These are phyloP conservation scores for Sphagnum fallax DNA, from an alignment of 228 moss, liverwort and hornwort species.

Conservation along the genomic window DNA sequence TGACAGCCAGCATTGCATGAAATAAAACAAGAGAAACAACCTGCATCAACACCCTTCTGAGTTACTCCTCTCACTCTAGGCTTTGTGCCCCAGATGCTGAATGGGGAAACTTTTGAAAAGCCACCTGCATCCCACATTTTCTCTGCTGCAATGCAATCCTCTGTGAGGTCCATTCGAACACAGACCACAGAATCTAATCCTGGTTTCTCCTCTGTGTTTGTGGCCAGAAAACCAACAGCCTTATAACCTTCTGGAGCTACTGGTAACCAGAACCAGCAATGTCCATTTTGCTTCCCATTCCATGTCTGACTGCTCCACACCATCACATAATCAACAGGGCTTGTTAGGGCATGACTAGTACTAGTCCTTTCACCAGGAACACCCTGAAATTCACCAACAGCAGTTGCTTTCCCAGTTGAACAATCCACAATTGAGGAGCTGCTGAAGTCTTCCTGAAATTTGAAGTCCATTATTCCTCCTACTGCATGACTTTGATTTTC, in stretches of 20 bases:
- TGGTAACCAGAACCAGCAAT: conserved; percentile 70
- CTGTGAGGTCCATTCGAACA: conserved; percentile 69
- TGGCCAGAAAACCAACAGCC: conserved; percentile 53
- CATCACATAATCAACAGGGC: conserved; percentile 52
- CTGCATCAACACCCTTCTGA: conserved; percentile 45
- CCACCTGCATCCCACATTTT: conserved; percentile 38
- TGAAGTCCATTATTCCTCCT: too few species aligned
- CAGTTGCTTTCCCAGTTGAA: background rate
- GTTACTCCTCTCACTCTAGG: conserved; percentile 39
- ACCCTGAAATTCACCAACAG: background rate
- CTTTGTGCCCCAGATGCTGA: conserved; percentile 58
- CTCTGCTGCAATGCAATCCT: conserved; percentile 23
- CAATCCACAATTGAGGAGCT: background rate
- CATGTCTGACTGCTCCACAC: conserved; percentile 62
- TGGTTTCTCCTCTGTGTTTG: conserved; percentile 37
- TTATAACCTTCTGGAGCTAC: conserved; percentile 57
- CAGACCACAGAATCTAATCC: conserved; percentile 32
- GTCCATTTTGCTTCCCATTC: conserved; percentile 38
- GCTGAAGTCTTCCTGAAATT: too few species aligned
- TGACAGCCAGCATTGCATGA: background rate
- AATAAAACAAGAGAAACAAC: conserved; percentile 34
- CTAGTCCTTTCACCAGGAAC: background rate
- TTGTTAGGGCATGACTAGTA: conserved; percentile 17
- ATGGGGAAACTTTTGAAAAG: conserved; percentile 19
- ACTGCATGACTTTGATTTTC: conserved; percentile 15